Base-by-base conservation (phyloP, 176 grass and related monocot genomes). In the Phoenix roebelenii region DNA sequence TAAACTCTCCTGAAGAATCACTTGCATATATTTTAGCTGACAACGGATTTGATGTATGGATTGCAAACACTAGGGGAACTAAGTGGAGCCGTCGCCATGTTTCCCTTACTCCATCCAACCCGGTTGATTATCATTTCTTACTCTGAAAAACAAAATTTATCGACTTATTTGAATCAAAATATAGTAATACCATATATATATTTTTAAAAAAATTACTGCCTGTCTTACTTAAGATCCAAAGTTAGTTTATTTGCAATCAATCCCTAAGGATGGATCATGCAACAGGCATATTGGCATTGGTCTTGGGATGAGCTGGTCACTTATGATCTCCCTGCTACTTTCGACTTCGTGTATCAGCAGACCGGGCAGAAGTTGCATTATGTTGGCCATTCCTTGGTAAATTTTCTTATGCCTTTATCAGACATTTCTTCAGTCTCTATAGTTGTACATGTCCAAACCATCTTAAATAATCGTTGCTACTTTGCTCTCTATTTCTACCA, bases 321-420 rank as follows among this genome's bases (percentile, higher is more conserved):
- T 12, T 73, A 85, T 32, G 92, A 96, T 72, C 70, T 90, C 50
- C 92, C 92, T 51, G 80, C 68, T 25, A 53, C 74, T 22, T 77
- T 85, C 9, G 75, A 85, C 61, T 96, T 67, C 22, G 30, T 96
- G 0, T 73, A 22, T 68, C 30, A 18, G 0, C 68, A 72, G 49
- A 90, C 87, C 0, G 52, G 55, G 5, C 92, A 90, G 68, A 90
- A 96, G 65, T 74, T 85, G 16, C 83, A 96, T 58, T 96, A 82
- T 80, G 59, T 90, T 35, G 92, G 92, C 2, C 92, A 96, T 64
- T 96, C 92, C 24, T 64, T 96, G 92, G 91, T 95, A 61, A 56
- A n/a, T 14, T 14, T 44, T 44, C 35, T 44, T 12, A 44, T 44
- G 10, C 35, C 35, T 44, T 44, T 12, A 10, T 44, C 35, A 44